Evolutionary conservation across 192 early-diverging fungal species (phyloP).

Genomic region (Diversispora epigaea): DNA sequence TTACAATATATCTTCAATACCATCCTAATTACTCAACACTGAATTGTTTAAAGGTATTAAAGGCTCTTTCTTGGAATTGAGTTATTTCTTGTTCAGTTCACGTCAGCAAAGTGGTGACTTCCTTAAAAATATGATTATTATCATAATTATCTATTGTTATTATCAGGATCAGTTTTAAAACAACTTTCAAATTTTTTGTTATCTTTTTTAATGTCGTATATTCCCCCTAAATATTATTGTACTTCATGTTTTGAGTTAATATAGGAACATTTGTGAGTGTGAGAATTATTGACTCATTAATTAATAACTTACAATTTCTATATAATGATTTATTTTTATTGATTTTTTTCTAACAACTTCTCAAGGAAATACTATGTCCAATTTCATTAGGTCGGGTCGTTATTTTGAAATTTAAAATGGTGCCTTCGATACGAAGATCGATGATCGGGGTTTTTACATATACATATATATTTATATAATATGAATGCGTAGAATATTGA

Average conservation of each 20-base stretch:
- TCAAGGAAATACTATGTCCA: neutral
- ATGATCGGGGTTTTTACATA: no score
- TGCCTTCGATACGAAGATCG: no score
- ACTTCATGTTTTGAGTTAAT: slow-evolving; percentile 24
- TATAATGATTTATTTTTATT: neutral
- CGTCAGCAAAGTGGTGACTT: slow-evolving; percentile 20
- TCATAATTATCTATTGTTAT: neutral
- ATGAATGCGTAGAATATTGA: no score
- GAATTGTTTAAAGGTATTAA: neutral
- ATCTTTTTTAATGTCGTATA: neutral
- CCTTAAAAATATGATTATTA: neutral
- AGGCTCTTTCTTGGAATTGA: neutral
- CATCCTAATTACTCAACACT: slow-evolving; percentile 13
- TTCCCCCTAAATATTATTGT: slow-evolving; percentile 20
- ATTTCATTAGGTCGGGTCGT: slow-evolving; percentile 1
- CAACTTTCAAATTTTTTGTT: slow-evolving; percentile 22
- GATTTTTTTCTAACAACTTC: neutral
- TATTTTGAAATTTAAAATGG: no score
- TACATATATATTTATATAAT: no score
- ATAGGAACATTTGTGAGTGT: slow-evolving; percentile 27
- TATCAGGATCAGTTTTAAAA: neutral
- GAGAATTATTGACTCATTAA: slow-evolving; percentile 28
- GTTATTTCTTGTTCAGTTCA: slow-evolving; percentile 5
- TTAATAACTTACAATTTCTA: slow-evolving; percentile 17
- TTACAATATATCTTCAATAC: slow-evolving; percentile 32